Conservation (phyloP, 2,329 filamentous ascomycete species). For the Macrophomina tecta region DNA sequence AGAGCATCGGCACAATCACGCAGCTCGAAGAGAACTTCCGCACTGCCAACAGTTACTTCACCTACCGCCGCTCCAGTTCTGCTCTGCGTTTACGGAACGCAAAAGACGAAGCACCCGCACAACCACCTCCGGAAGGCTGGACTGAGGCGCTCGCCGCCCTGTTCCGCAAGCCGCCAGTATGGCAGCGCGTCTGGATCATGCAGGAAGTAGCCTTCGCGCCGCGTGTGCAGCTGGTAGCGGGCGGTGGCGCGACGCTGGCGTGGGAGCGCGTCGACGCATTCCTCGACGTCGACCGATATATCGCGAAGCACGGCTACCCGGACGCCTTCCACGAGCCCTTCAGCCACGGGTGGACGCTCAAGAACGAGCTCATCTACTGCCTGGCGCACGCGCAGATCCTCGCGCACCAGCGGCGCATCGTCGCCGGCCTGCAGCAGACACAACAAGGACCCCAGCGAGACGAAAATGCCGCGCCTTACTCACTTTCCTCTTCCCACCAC, state of each 20-base stretch:
- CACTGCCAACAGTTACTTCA: too few relatives aligned
- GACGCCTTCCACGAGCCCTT: conserved; percentile 3
- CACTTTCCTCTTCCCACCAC: too few relatives aligned
- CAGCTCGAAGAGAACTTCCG: conserved; percentile 18
- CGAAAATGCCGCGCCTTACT: not conserved
- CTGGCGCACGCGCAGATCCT: conserved; percentile 13
- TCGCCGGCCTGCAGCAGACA: not conserved
- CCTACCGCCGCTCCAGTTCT: too few relatives aligned
- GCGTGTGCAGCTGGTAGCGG: not conserved
- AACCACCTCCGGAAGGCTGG: not conserved
- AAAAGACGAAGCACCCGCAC: not conserved
- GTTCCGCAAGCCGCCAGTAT: not conserved
- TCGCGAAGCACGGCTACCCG: not conserved
- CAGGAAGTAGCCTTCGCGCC: conserved; percentile 21
- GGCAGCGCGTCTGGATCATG: conserved; percentile 22
- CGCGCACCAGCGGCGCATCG: not conserved
- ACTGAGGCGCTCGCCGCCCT: not conserved
- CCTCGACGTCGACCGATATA: conserved; percentile 19
- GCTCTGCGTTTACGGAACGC: too few relatives aligned
- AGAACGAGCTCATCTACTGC: not conserved
- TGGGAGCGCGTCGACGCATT: conserved; percentile 16
- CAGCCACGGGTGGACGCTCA: not conserved
- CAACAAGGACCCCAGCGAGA: not conserved
- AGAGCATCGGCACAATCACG: conserved; percentile 31
- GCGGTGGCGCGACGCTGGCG: not conserved